Conservation (phyloP, 306 rosid species). For the Benincasa hispida region DNA sequence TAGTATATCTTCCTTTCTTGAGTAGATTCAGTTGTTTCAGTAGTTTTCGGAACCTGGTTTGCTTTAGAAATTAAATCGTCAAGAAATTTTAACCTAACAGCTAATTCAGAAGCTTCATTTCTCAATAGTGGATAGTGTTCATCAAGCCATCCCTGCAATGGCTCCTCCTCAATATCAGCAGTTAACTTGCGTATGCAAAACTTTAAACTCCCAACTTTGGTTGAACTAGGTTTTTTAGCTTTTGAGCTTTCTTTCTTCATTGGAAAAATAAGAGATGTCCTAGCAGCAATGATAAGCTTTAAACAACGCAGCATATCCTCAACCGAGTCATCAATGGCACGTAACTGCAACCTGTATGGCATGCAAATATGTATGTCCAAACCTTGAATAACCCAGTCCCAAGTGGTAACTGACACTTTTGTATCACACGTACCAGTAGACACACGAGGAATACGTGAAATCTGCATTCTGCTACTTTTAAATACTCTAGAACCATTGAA, state of each 20-base stretch:
- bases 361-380: constrained; percentile 80
- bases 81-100: constrained; percentile 71
- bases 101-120: constrained; percentile 87
- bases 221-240: constrained; percentile 52
- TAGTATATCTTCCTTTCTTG: constrained; percentile 41
- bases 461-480: constrained; percentile 96
- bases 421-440: constrained; percentile 40
- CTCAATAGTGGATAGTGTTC: constrained; percentile 81
- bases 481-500: constrained; percentile 64
- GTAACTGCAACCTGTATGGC: constrained; percentile 91
- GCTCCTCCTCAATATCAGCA: constrained; percentile 94
- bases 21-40: constrained; percentile 38
- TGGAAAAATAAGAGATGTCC: constrained; percentile 69
- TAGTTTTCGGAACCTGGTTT: constrained; percentile 36
- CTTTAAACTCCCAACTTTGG: constrained; percentile 72
- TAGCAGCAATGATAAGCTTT: constrained; percentile 75
- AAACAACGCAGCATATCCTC: constrained; percentile 91
- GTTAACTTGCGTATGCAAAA: constrained; percentile 73
- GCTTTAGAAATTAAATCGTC: constrained; percentile 55
- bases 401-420: constrained; percentile 34
- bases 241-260: constrained; percentile 57
- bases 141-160: constrained; percentile 98
- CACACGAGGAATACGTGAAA: constrained; percentile 75
- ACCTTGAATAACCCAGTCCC: constrained; percentile 98
- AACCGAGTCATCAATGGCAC: constrained; percentile 86